Percentiles rank a stretch among this genome's conserved stretches.
These are phyloP conservation scores for Aspergillus pseudonomiae DNA, from an alignment of 2,329 filamentous ascomycete species.

Conservation along the genomic window DNA sequence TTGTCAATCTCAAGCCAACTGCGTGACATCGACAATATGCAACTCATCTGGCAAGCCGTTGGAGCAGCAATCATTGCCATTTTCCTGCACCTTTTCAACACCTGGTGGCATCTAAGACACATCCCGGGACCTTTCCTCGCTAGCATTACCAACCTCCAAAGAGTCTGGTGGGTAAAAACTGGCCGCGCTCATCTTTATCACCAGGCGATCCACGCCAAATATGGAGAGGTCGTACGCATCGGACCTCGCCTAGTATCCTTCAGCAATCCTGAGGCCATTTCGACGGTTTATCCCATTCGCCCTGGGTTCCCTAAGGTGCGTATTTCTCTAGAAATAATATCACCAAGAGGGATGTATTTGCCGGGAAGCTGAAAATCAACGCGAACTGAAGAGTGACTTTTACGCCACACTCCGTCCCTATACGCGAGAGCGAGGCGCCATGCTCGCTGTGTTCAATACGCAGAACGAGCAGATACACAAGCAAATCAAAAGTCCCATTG, in stretches of 20 bases:
- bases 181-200: slow-evolving; percentile 24
- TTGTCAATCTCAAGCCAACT: no score
- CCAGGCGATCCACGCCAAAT: slow-evolving; percentile 25
- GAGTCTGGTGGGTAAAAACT: slow-evolving; percentile 28
- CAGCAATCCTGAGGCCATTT: slow-evolving; percentile 25
- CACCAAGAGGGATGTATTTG: no score
- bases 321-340: neutral
- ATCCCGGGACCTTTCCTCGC: slow-evolving; percentile 33
- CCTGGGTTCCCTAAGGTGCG: slow-evolving; percentile 22
- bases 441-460: slow-evolving; percentile 34
- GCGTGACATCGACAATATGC: no score
- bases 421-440: slow-evolving; percentile 7
- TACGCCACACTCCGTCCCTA: slow-evolving; percentile 23
- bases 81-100: neutral
- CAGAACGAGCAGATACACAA: slow-evolving; percentile 33
- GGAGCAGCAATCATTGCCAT: neutral
- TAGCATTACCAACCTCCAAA: slow-evolving; percentile 29
- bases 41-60: no score
- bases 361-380: no score
- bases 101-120: slow-evolving; percentile 48
- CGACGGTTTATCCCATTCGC: slow-evolving; percentile 24
- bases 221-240: slow-evolving; percentile 32
- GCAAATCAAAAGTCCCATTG: slow-evolving; percentile 12
- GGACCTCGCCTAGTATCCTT: slow-evolving; percentile 37
- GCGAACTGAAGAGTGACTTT: slow-evolving; percentile 26